These are phyloP conservation scores for Beauveria sp. DNA, from an alignment of 2,329 filamentous ascomycete species.

Conservation along the genomic window DNA sequence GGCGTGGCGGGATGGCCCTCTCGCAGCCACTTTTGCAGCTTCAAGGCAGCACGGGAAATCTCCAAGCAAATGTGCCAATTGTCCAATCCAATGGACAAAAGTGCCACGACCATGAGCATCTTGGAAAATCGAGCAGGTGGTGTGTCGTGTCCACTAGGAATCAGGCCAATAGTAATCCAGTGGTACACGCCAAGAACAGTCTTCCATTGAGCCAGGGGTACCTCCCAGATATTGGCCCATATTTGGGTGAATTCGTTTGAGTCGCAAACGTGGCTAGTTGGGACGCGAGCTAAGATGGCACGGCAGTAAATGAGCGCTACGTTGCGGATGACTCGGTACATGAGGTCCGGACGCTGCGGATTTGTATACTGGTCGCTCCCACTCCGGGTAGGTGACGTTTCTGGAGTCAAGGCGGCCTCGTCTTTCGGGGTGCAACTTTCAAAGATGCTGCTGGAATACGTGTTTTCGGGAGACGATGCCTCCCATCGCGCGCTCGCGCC, in stretches of 20 bases:
- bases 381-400: constrained; percentile 5
- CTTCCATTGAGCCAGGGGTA: constrained; percentile 39
- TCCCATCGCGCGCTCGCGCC: constrained; percentile 14
- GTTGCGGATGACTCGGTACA: constrained; percentile 40
- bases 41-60: constrained; percentile 29
- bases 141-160: constrained; percentile 30
- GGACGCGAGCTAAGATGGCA: constrained; percentile 34
- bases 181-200: constrained; percentile 39
- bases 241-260: constrained; percentile 32
- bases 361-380: constrained; percentile 14
- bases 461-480: constrained; percentile 1
- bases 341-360: constrained; percentile 27
- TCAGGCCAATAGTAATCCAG: constrained; percentile 39
- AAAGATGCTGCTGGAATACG: constrained; percentile 8
- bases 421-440: constrained; percentile 9
- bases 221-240: constrained; percentile 41
- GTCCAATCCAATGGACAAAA: constrained; percentile 39
- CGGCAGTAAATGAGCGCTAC: constrained; percentile 41
- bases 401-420: neutral
- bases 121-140: constrained; percentile 38
- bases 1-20: constrained; percentile 14
- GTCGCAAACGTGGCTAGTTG: constrained; percentile 34
- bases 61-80: constrained; percentile 39
- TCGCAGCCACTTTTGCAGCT: constrained; percentile 36
- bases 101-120: constrained; percentile 34